Percentiles rank a stretch among this genome's conserved stretches.
These are phyloP conservation scores for Boletus coccyginus DNA, from an alignment of 768 basidiomycete genomes.

Conservation along the genomic window DNA sequence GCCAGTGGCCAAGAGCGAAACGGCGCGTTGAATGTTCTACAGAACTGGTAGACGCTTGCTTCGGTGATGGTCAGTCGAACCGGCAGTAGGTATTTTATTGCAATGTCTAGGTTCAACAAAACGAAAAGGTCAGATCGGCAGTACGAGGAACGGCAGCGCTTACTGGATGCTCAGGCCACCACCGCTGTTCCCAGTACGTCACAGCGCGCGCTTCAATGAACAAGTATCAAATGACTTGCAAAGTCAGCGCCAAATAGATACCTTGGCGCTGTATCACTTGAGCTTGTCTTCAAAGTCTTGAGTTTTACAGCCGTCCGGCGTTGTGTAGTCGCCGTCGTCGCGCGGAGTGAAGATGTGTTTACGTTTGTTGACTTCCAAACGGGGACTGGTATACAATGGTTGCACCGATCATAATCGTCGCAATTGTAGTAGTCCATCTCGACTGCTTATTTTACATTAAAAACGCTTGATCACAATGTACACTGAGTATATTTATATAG, in stretches of 20 bases:
- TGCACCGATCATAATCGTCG: no score
- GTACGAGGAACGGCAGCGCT: neutral
- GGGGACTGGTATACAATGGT: no score
- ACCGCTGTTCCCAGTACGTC: neutral
- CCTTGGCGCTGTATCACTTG: neutral
- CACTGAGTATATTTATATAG: no score
- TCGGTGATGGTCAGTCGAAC: neutral
- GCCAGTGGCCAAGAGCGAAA: neutral
- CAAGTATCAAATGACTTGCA: neutral
- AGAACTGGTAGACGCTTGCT: neutral
- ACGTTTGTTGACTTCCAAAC: constrained; percentile 7
- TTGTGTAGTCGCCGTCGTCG: constrained; percentile 11
- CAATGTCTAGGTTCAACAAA: neutral
- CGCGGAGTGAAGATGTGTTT: constrained; percentile 9
- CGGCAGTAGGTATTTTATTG: neutral
- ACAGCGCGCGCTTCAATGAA: neutral
- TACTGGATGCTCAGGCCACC: neutral
- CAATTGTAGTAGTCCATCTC: no score
- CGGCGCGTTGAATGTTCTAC: neutral
- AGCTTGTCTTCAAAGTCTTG: neutral
- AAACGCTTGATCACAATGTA: no score
- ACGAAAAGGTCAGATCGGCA: neutral
- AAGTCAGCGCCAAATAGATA: neutral
- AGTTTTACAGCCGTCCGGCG: neutral
- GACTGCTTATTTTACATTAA: no score